A percentile compares a stretch with the other conserved stretches of the same genome.
phyloP scores from a whole-genome alignment of 352 stramenopile species.

The Phytophthora citricola region DNA sequence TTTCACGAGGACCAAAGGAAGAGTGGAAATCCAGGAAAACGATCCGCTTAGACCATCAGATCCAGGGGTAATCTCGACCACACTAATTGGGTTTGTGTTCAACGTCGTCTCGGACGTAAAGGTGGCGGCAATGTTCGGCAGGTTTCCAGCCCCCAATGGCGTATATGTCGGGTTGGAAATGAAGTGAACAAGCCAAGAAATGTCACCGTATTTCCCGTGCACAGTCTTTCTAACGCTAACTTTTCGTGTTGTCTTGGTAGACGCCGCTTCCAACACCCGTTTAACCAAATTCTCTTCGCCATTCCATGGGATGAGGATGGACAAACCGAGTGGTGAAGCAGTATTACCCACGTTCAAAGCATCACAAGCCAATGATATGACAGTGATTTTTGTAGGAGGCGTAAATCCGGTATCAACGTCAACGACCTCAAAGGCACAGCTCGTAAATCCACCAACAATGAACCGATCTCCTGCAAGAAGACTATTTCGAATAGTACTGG shows the following conservation, averaged over 20 bases:
- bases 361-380: conserved; percentile 41
- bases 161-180: conserved; percentile 91
- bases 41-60: conserved; percentile 88
- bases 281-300: conserved; percentile 56
- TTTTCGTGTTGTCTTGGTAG: conserved; percentile 55
- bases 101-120: conserved; percentile 39
- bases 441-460: conserved; percentile 48
- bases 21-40: conserved; percentile 93
- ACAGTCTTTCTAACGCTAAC: conserved; percentile 91
- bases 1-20: conserved; percentile 67
- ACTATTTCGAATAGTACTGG: conserved; percentile 38
- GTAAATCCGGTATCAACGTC: conserved; percentile 22
- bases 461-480: conserved; percentile 63
- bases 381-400: conserved; percentile 36
- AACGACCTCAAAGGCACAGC: conserved; percentile 61
- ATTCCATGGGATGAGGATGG: conserved; percentile 74
- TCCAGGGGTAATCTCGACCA: conserved; percentile 90
- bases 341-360: conserved; percentile 36
- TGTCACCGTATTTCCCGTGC: conserved; percentile 94
- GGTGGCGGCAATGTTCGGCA: conserved; percentile 67
- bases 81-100: conserved; percentile 49
- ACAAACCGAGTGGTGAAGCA: conserved; percentile 21
- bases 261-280: conserved; percentile 64
- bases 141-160: conserved; percentile 92
- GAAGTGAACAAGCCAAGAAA: conserved; percentile 95